Conservation (phyloP, 2,329 filamentous ascomycete species). For the Pseudogymnoascus sp. region DNA sequence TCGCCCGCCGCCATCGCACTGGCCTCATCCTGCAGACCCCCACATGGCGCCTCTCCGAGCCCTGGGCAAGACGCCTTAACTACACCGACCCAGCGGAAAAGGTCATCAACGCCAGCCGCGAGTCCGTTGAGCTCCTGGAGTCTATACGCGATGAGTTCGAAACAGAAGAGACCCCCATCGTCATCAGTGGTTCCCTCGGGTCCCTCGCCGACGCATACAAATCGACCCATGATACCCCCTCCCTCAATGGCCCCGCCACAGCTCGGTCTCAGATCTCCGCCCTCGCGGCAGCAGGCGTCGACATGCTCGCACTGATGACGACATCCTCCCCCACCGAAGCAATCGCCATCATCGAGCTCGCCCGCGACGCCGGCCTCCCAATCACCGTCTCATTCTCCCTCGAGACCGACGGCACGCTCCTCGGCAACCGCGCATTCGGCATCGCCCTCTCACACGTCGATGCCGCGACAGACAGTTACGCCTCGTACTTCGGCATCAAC, state of each 20-base stretch:
- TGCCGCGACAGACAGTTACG: neutral
- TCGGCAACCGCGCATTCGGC: neutral
- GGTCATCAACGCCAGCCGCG: neutral
- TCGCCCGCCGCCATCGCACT: slow-evolving; percentile 7
- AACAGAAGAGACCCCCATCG: neutral
- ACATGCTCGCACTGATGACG: slow-evolving; percentile 5
- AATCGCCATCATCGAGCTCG: slow-evolving; percentile 4
- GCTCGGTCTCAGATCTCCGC: neutral
- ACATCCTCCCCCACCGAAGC: neutral
- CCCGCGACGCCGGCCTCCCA: neutral
- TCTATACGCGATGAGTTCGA: neutral
- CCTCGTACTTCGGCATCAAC: neutral
- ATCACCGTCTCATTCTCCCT: slow-evolving; percentile 3
- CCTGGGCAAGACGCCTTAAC: slow-evolving; percentile 12
- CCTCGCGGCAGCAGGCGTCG: neutral
- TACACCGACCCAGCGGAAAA: neutral
- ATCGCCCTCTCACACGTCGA: neutral
- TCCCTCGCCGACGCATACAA: neutral
- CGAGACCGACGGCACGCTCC: neutral
- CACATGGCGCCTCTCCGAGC: slow-evolving; percentile 13
- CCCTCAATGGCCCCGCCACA: slow-evolving; percentile 4
- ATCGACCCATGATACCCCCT: neutral
- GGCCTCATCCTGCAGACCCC: slow-evolving; percentile 14
- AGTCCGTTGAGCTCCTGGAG: neutral
- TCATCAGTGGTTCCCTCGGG: neutral